A percentile compares a stretch with the other conserved stretches of the same genome.
Conservation (phyloP, 768 basidiomycete genomes). For the Russula vinacea region DNA sequence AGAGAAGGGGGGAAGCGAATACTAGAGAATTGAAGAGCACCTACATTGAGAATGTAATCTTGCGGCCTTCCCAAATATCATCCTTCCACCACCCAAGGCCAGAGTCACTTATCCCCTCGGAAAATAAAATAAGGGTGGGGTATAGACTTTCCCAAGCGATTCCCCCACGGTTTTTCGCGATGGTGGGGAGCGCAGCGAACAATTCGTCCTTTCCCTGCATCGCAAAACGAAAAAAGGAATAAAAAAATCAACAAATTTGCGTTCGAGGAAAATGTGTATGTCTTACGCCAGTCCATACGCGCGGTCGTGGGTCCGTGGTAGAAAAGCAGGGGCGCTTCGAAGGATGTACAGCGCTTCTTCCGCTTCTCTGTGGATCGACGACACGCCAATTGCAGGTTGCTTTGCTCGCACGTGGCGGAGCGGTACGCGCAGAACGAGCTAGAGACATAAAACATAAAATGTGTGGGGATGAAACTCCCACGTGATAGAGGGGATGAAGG, state of each 20-base stretch:
- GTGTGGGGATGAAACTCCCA: neutral
- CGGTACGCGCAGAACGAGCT: neutral
- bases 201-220: slow-evolving; percentile 20
- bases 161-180: slow-evolving; percentile 12
- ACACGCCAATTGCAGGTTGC: slow-evolving; percentile 14
- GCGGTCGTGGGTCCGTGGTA: slow-evolving; percentile 2
- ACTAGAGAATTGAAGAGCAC: neutral
- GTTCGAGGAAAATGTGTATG: neutral
- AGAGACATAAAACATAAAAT: neutral
- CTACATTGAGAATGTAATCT: slow-evolving; percentile 24
- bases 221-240: neutral
- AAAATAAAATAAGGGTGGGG: slow-evolving; percentile 19
- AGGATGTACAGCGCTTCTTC: neutral
- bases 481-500: neutral
- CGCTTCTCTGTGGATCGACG: slow-evolving; percentile 2
- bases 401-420: slow-evolving; percentile 1
- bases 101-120: neutral
- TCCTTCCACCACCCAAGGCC: slow-evolving; percentile 24
- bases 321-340: neutral
- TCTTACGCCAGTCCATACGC: slow-evolving; percentile 25
- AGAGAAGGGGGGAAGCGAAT: neutral
- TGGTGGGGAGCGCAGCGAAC: slow-evolving; percentile 18
- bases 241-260: neutral
- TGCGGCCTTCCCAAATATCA: slow-evolving; percentile 25
- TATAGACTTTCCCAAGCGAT: slow-evolving; percentile 8